Conservation (phyloP, 2,329 filamentous ascomycete species). For the Aspergillus chevalieri region DNA sequence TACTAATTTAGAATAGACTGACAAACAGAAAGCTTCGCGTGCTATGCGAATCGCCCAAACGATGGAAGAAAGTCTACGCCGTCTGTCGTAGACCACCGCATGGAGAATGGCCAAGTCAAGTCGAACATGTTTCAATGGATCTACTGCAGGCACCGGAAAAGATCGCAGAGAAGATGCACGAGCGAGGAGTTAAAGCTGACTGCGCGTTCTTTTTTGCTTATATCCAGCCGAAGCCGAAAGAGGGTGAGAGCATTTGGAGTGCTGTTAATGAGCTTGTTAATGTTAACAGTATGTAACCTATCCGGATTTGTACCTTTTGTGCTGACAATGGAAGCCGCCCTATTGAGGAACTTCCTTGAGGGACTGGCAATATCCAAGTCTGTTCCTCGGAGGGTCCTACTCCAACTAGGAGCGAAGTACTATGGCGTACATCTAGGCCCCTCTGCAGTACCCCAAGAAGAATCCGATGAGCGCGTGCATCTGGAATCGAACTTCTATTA, state of each 20-base stretch:
- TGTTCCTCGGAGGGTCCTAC: constrained; percentile 41
- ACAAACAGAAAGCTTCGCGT: constrained; percentile 21
- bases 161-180: constrained; percentile 20
- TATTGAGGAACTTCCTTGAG: constrained; percentile 46
- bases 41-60: constrained; percentile 40
- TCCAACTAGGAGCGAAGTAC: constrained; percentile 50
- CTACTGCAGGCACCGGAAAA: constrained; percentile 25
- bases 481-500: constrained; percentile 53
- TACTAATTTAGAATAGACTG: constrained; percentile 28
- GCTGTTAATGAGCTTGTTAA: constrained; percentile 46
- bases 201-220: constrained; percentile 53
- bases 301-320: background rate
- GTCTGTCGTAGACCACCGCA: constrained; percentile 43
- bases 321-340: constrained; percentile 7
- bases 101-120: constrained; percentile 31
- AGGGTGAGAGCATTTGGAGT: constrained; percentile 42
- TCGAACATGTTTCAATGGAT: constrained; percentile 39
- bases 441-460: constrained; percentile 38
- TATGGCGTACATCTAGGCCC: constrained; percentile 48
- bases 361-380: background rate
- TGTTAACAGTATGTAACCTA: constrained; percentile 33
- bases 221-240: constrained; percentile 45
- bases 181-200: constrained; percentile 26
- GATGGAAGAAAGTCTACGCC: constrained; percentile 50
- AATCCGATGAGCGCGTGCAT: constrained; percentile 40